Conservation (phyloP, 2,329 filamentous ascomycete genomes). For the Pseudocercospora crystallina region DNA sequence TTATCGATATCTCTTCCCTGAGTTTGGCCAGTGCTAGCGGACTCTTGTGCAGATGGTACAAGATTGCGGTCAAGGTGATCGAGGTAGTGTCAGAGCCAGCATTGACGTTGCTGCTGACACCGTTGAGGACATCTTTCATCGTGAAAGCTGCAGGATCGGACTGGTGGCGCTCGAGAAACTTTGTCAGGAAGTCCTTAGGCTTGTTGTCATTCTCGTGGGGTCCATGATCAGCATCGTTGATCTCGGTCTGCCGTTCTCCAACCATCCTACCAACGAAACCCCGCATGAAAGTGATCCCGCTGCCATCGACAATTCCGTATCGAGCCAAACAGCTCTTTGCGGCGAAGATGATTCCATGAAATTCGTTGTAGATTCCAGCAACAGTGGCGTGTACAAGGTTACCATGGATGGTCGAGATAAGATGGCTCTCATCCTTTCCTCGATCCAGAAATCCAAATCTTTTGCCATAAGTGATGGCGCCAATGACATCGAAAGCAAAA, state of each 20-base stretch:
- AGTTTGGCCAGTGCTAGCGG: conserved; percentile 32
- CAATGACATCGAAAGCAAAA: conserved; percentile 47
- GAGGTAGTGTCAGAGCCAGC: conserved; percentile 46
- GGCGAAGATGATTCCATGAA: neutral
- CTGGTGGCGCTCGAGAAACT: neutral
- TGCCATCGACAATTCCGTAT: neutral
- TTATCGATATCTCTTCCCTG: conserved; percentile 35
- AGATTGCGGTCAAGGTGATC: conserved; percentile 37
- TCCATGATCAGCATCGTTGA: neutral
- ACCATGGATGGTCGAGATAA: neutral
- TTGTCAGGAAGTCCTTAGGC: conserved; percentile 1
- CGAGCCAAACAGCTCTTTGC: neutral
- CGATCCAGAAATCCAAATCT: conserved; percentile 40
- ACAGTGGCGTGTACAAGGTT: neutral
- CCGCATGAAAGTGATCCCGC: neutral
- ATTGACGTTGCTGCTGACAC: conserved; percentile 33
- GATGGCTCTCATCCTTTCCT: conserved; percentile 30
- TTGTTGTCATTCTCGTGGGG: neutral
- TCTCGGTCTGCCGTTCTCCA: too few species aligned
- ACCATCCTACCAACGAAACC: too few species aligned
- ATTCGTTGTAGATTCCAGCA: neutral
- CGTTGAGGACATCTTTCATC: neutral
- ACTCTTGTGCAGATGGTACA: conserved; percentile 40
- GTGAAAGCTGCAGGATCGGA: neutral
- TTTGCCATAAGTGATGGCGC: conserved; percentile 41